A percentile compares a stretch with the other conserved stretches of the same genome.
phyloP scores from a whole-genome alignment of 805 yeast genomes.

The Candida ficus region DNA sequence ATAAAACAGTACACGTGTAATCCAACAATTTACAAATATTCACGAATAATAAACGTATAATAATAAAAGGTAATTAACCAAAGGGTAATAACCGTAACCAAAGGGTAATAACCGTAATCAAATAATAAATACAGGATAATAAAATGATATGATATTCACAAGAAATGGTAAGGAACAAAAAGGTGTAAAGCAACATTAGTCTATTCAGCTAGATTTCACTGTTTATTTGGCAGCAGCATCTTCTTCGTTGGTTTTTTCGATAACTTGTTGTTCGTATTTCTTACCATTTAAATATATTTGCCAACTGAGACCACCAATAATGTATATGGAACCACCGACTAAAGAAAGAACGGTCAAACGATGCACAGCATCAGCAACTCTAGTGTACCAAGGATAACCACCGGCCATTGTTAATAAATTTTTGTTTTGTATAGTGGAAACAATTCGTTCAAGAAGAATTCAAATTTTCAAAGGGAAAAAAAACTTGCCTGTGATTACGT shows the following conservation, averaged over 20 bases:
- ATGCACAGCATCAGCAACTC: slow-evolving; percentile 65
- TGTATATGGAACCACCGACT: slow-evolving; percentile 50
- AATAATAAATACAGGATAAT: slow-evolving; percentile 1
- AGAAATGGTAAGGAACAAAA: not conserved
- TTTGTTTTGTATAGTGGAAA: no score
- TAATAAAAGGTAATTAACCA: not conserved
- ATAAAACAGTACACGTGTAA: no score
- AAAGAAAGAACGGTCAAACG: slow-evolving; percentile 66
- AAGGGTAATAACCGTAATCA: not conserved
- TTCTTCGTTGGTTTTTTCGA: slow-evolving; percentile 7
- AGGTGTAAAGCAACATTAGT: no score
- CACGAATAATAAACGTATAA: not conserved
- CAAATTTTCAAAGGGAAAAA: no score
- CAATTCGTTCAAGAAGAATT: no score
- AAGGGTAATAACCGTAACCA: not conserved
- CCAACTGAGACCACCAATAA: slow-evolving; percentile 47
- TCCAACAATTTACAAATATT: no score
- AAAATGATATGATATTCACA: not conserved
- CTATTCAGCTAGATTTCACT: not conserved
- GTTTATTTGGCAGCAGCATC: not conserved
- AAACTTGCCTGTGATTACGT: no score
- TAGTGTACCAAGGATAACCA: slow-evolving; percentile 69
- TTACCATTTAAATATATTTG: slow-evolving; percentile 49
- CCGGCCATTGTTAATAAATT: slow-evolving; percentile 31
- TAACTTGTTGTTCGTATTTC: slow-evolving; percentile 37